Evolutionary conservation across 306 rosid genomes (phyloP).

Genomic region (Dalbergia oliveri): DNA sequence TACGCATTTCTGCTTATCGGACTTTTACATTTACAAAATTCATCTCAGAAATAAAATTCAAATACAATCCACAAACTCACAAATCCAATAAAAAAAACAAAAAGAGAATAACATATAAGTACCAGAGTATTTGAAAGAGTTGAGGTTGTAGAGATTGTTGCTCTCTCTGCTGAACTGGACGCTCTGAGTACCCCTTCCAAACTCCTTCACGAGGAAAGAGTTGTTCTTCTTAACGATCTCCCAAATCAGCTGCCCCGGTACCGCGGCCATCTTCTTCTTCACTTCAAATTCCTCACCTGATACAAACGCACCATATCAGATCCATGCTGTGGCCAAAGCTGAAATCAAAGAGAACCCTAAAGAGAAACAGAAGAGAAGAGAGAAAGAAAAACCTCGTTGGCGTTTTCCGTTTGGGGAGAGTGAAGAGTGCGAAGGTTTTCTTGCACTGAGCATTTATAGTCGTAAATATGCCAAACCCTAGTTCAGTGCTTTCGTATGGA

Average conservation of each 20-base stretch:
- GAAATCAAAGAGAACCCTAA: background rate
- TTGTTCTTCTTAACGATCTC: conserved; percentile 94
- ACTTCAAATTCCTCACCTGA: conserved; percentile 41
- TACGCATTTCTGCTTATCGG: background rate
- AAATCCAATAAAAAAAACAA: background rate
- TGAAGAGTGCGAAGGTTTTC: background rate
- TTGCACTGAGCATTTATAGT: conserved; percentile 46
- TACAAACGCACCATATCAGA: conserved; percentile 31
- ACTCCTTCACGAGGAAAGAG: conserved; percentile 84
- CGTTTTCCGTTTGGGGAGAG: background rate
- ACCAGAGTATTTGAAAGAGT: conserved; percentile 90
- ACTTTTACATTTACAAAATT: background rate
- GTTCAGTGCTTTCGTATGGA: background rate
- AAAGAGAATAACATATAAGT: background rate
- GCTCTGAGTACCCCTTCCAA: conserved; percentile 78
- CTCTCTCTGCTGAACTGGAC: conserved; percentile 88
- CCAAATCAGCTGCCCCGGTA: conserved; percentile 91
- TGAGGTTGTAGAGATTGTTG: conserved; percentile 82
- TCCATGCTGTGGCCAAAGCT: background rate
- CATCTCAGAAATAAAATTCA: background rate
- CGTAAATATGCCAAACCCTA: conserved; percentile 65
- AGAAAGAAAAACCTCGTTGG: conserved; percentile 22
- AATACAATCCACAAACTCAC: background rate
- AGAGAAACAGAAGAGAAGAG: background rate
- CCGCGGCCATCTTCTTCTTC: conserved; percentile 64